These are phyloP conservation scores for Fusarium graminum DNA, from an alignment of 2,329 filamentous ascomycete species.

Conservation along the genomic window DNA sequence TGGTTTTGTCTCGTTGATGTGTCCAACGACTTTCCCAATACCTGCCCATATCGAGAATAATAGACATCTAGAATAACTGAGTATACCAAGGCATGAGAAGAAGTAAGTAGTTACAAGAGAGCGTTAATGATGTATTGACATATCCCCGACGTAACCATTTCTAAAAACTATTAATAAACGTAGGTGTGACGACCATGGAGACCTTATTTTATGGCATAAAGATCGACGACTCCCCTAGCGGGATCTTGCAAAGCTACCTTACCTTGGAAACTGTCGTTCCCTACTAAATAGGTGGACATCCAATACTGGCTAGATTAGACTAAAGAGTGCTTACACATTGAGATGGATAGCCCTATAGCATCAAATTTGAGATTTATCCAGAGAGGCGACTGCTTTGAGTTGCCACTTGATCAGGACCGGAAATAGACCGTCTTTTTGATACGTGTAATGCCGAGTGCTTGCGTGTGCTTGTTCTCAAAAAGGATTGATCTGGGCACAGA, in stretches of 20 bases:
- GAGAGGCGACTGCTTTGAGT: conserved; percentile 4
- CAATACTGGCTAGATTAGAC: not conserved
- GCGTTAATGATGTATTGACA: not conserved
- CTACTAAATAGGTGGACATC: conserved; percentile 22
- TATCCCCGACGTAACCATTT: too few relatives aligned
- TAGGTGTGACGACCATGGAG: not conserved
- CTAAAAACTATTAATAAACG: not conserved
- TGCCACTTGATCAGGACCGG: conserved; percentile 30
- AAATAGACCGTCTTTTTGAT: conserved; percentile 3
- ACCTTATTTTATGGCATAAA: conserved; percentile 2
- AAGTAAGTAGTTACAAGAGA: not conserved
- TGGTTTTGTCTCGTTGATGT: not conserved
- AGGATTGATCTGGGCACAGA: conserved; percentile 4
- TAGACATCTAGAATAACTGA: too few relatives aligned
- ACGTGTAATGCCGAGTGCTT: conserved; percentile 18
- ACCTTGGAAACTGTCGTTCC: conserved; percentile 18
- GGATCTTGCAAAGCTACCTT: not conserved
- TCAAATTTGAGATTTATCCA: conserved; percentile 23
- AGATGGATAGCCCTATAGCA: conserved; percentile 20
- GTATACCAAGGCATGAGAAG: not conserved
- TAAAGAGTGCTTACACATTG: conserved; percentile 8
- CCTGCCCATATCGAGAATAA: too few relatives aligned
- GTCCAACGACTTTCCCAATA: not conserved
- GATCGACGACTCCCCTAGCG: conserved; percentile 2
- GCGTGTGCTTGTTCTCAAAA: not conserved